These are phyloP conservation scores for Aspergillus sp. DNA, from an alignment of 2,329 filamentous ascomycete genomes.

Conservation along the genomic window DNA sequence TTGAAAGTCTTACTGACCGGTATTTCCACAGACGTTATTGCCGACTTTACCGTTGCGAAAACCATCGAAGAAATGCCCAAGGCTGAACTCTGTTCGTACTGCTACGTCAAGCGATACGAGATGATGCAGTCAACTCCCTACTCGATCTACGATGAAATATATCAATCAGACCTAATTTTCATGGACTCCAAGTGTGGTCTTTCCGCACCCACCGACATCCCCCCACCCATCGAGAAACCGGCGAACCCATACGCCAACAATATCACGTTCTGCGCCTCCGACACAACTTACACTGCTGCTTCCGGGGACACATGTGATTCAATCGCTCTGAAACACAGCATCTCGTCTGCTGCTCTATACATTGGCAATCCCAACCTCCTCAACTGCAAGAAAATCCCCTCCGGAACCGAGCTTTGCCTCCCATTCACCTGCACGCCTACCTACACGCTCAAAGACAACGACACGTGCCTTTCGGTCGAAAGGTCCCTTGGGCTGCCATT, in stretches of 20 bases:
- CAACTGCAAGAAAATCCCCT: conserved; percentile 2
- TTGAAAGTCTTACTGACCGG: neutral
- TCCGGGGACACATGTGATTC: conserved; percentile 17
- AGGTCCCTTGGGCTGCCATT: neutral
- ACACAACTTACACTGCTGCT: conserved; percentile 9
- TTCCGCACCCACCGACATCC: conserved; percentile 1
- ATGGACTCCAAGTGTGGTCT: conserved; percentile 8
- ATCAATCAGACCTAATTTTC: conserved; percentile 3
- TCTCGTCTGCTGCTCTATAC: conserved; percentile 14
- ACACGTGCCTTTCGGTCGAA: conserved; percentile 8
- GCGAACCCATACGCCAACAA: neutral
- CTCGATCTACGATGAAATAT: conserved; percentile 19
- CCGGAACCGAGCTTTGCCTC: conserved; percentile 7
- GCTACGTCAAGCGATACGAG: conserved; percentile 15
- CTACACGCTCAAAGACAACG: neutral
- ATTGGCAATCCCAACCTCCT: conserved; percentile 7
- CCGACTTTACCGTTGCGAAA: conserved; percentile 13
- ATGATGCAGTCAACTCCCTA: conserved; percentile 26
- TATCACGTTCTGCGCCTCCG: conserved; percentile 8
- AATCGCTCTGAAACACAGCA: conserved; percentile 10
- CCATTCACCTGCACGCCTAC: neutral
- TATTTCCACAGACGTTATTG: conserved; percentile 11
- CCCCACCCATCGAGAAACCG: neutral
- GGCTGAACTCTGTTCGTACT: conserved; percentile 24
- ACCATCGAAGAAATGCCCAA: conserved; percentile 18